A percentile compares a stretch with the other conserved stretches of the same genome.
Conservation (phyloP, 768 basidiomycete species). For the Pleurotus platypus region DNA sequence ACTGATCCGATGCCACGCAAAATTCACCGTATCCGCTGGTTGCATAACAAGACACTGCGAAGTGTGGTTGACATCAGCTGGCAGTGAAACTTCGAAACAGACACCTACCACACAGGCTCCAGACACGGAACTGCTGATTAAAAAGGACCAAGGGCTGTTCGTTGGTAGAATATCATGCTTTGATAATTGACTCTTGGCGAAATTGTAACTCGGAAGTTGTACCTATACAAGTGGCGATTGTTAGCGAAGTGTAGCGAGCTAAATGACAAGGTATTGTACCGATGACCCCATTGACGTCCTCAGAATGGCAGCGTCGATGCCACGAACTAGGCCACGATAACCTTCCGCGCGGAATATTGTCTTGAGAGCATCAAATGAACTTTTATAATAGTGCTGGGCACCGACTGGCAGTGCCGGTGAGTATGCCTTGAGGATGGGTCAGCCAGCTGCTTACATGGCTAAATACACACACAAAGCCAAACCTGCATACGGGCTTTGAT, state of each 20-base stretch:
- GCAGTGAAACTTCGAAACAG: background rate
- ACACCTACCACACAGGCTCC: constrained; percentile 85
- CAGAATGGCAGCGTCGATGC: constrained; percentile 90
- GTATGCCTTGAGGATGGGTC: constrained; percentile 60
- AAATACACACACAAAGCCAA: constrained; percentile 6
- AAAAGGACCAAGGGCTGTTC: constrained; percentile 82
- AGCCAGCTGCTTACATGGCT: background rate
- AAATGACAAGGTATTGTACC: constrained; percentile 29
- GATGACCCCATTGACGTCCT: constrained; percentile 95
- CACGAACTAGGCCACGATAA: constrained; percentile 76
- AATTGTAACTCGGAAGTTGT: constrained; percentile 94
- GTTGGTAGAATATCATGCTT: constrained; percentile 64
- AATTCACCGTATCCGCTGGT: constrained; percentile 73
- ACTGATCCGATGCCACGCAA: constrained; percentile 6
- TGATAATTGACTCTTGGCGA: constrained; percentile 81
- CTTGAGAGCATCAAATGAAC: constrained; percentile 72
- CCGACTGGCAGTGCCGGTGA: constrained; percentile 94
- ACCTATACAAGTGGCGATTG: constrained; percentile 42
- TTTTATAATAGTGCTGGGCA: constrained; percentile 89
- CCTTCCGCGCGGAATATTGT: constrained; percentile 81
- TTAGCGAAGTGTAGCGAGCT: background rate
- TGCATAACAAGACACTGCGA: constrained; percentile 87
- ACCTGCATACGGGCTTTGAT: constrained; percentile 99
- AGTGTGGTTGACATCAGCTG: constrained; percentile 9
- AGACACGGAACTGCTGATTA: constrained; percentile 85